Evolutionary conservation across 179 eudicot species (phyloP), one percentile per base, ranked within the genome.

Genomic region (Silene coronaria): DNA sequence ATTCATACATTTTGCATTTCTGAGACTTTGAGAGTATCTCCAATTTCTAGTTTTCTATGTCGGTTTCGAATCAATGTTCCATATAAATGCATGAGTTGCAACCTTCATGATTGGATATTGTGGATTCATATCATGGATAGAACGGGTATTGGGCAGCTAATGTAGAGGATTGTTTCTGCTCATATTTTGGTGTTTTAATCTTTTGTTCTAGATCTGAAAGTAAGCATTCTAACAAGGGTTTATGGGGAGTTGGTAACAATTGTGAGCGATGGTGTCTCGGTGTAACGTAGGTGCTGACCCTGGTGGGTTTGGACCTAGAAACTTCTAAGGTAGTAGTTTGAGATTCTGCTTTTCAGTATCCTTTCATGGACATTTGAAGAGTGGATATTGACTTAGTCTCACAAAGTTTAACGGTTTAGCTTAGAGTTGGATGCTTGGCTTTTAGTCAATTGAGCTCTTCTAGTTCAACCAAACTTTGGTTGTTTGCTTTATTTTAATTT

Each of bases 381-480:
- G 58, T 70, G 38, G 60, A 70, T 70, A 51, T 23, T 51, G 61
- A 70, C 34, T 71, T 27, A 48, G 61, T 17, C 19, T 17, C 24
- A 8, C 74, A 46, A 34, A 16, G 7, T 24, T 51, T 70, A 19
- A 30, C 61, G 36, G 61, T 14, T 11, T 72, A 27, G 45, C 46
- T 55, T 53, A 53, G 61, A 26, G 62, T 68, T 21, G 71, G 71
- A 12, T 14, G 45, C 28, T 23, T 71, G 13, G 48, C 28, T 26
- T 71, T 26, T 69, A 22, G 70, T 26, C 48, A 27, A 7, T 70
- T 22, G 26, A 72, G 46, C 46, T 22, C 61, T 70, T 75, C 13
- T 10, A 67, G 26, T 68, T 70, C n/a, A 27, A 28, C 74, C 38
- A 69, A 6, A 32, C 59, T 80, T 48, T 45, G 6, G 61, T 3